phyloP scores from a whole-genome alignment of 2,329 filamentous ascomycete species.

The Microcyclospora pomicola region DNA sequence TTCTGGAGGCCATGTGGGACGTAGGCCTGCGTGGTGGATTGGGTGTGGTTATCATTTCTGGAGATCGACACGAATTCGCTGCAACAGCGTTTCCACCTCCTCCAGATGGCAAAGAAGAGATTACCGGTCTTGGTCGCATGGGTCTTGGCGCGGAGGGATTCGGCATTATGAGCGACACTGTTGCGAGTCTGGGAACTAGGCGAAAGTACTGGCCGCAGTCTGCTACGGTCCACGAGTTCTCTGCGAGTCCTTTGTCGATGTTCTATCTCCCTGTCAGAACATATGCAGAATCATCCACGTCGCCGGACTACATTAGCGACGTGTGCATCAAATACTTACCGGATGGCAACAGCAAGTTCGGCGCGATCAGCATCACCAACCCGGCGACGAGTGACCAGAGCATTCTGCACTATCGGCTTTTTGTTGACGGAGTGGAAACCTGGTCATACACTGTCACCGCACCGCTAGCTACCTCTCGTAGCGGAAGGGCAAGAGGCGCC shows the following conservation, averaged over 20 bases:
- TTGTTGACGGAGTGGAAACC: conserved; percentile 62
- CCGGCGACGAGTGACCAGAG: conserved; percentile 51
- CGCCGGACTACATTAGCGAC: conserved; percentile 56
- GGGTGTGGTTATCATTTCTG: conserved; percentile 74
- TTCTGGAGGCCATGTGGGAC: conserved; percentile 89
- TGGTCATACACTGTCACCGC: conserved; percentile 50
- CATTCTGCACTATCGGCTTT: conserved; percentile 66
- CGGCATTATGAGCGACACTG: conserved; percentile 3
- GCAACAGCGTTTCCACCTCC: conserved; percentile 60
- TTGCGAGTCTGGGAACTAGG: conserved; percentile 9
- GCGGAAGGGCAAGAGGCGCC: conserved; percentile 30
- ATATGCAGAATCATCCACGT: conserved; percentile 49
- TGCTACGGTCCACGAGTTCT: conserved; percentile 75
- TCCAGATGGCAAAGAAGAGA: conserved; percentile 34
- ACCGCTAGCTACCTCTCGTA: conserved; percentile 27
- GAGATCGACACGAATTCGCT: conserved; percentile 93
- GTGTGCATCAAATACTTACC: conserved; percentile 76
- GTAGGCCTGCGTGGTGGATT: conserved; percentile 53
- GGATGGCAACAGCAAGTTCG: conserved; percentile 79
- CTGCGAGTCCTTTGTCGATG: conserved; percentile 79
- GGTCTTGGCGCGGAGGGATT: conserved; percentile 12
- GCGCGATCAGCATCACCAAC: conserved; percentile 63
- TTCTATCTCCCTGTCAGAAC: conserved; percentile 80
- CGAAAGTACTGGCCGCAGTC: conserved; percentile 41
- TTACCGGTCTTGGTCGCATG: conserved; percentile 14